These are phyloP conservation scores for Lentinula sp. DNA, from an alignment of 768 basidiomycete species.

Conservation along the genomic window DNA sequence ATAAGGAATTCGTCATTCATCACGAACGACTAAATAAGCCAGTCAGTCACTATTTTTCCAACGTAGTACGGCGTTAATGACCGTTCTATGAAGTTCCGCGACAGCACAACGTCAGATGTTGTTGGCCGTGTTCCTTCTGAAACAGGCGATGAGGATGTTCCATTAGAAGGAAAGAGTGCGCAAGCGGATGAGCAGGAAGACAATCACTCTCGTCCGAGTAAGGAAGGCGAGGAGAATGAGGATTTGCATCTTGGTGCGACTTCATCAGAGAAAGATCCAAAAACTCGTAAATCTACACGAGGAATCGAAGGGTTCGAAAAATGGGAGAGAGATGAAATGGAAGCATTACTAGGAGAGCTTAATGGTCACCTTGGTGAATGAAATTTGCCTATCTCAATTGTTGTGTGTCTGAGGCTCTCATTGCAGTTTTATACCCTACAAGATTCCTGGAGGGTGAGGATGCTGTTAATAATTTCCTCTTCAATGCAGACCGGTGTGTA, in stretches of 20 bases:
- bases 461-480: constrained; percentile 86
- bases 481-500: constrained; percentile 75
- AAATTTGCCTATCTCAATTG: background rate
- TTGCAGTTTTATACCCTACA: constrained; percentile 75
- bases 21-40: constrained; percentile 71
- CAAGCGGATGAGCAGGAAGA: constrained; percentile 8
- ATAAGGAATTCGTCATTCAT: constrained; percentile 73
- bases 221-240: constrained; percentile 16
- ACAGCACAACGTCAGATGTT: constrained; percentile 33
- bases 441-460: constrained; percentile 94
- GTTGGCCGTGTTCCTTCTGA: constrained; percentile 57
- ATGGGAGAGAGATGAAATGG: constrained; percentile 88
- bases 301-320: constrained; percentile 71
- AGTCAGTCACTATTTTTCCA: constrained; percentile 33
- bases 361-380: constrained; percentile 82
- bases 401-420: background rate
- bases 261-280: constrained; percentile 28
- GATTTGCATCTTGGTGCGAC: constrained; percentile 13
- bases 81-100: constrained; percentile 31
- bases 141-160: constrained; percentile 32
- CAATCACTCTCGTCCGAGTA: background rate
- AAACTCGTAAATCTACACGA: constrained; percentile 31
- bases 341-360: constrained; percentile 65
- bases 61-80: constrained; percentile 6
- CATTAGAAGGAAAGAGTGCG: constrained; percentile 11